Evolutionary conservation across 495 filamentous ascomycete genomes (phyloP), one percentile per base, ranked within the genome.

Genomic region (Penicillium lagena): DNA sequence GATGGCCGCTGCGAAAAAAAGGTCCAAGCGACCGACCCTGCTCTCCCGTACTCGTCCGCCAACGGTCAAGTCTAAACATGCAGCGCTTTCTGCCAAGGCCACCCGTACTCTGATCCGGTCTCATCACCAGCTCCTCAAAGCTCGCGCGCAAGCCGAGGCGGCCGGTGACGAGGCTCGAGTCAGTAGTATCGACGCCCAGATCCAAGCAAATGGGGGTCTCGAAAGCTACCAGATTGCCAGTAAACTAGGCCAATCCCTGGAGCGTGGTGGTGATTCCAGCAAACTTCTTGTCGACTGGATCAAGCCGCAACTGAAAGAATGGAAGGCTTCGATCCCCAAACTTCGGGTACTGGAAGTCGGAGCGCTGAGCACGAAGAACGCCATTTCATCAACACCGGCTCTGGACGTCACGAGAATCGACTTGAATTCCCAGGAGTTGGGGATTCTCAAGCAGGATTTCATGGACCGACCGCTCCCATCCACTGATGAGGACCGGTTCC

Each of bases 241-340:
- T 67, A 83, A 89, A 35, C 75, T 84, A 40, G 93, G 93, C 2
- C 93, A 99, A 60, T 82, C 85, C 11, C 72, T 76, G 39, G 80
- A 87, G 30, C 82, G 93, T 42, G 93, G 93, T 11, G 93, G 93
- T 15, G 93, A 99, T 70, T 91, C 87, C 15, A 95, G 89, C 37
- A 84, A 77, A 56, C 69, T 91, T 4, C 71, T 99, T 14, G 77
- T 96, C 66, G 76, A 90, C 58, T 99, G 93, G 93, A 75, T 97
- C 29, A 62, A 74, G 37, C 67, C 80, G 4, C 46, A 64, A 29
- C 51, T 71, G 40, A 57, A 37, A 29, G 42, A 50, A 35, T 51
- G 54, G 46, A 52, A 58, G 46, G 46, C 55, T 7, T 43, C 48
- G 7, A 17, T 58, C 5, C 47, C 50, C 12, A 68, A 67, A 40